Percentiles rank a stretch among this genome's conserved stretches.
These are phyloP conservation scores for Daedaleopsis sinensis DNA, from an alignment of 768 basidiomycete genomes.

Conservation along the genomic window DNA sequence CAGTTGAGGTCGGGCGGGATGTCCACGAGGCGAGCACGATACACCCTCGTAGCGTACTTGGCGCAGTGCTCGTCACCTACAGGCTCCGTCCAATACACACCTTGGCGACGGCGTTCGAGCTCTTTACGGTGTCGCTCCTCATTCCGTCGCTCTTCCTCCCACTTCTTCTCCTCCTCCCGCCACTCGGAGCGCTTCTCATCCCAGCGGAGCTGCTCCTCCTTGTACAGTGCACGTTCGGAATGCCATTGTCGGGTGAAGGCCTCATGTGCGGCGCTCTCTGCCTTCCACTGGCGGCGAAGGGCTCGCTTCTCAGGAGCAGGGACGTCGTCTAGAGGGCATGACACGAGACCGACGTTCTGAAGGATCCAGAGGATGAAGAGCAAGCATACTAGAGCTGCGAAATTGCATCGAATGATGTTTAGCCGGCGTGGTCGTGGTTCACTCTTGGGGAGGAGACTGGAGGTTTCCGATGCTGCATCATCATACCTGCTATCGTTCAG, in stretches of 20 bases:
- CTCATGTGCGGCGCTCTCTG: background rate
- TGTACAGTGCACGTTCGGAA: background rate
- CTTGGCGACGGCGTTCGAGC: background rate
- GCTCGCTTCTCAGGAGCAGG: background rate
- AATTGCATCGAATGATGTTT: background rate
- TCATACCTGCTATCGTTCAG: background rate
- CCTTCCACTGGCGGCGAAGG: background rate
- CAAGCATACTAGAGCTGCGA: background rate
- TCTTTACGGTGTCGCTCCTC: slow-evolving; percentile 18
- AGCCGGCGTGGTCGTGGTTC: background rate
- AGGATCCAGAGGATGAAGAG: background rate
- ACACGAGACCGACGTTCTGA: background rate
- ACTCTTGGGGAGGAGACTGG: background rate
- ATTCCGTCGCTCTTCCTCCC: slow-evolving; percentile 17
- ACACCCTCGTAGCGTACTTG: slow-evolving; percentile 10
- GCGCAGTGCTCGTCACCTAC: slow-evolving; percentile 7
- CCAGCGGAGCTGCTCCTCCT: background rate
- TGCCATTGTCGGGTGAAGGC: background rate
- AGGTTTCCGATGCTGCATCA: background rate
- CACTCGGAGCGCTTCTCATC: slow-evolving; percentile 8
- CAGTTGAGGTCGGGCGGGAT: slow-evolving; percentile 2
- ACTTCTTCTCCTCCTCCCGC: slow-evolving; percentile 9
- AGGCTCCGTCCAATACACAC: slow-evolving; percentile 12
- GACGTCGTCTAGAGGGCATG: background rate
- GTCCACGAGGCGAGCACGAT: slow-evolving; percentile 12